phyloP scores from a whole-genome alignment of 176 grass and related monocot genomes.

The Oryza coarctata region DNA sequence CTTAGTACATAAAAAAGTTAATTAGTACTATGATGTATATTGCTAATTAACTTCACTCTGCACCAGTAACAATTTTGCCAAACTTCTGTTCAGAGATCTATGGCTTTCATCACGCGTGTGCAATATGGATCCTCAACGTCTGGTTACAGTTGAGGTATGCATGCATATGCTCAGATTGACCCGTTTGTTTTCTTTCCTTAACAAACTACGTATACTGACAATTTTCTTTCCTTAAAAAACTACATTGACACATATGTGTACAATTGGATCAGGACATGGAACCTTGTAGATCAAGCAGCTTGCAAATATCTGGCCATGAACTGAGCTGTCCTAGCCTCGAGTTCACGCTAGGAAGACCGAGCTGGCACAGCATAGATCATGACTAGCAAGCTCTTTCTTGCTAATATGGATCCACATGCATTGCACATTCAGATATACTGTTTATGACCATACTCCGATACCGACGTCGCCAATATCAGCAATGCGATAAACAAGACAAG shows the following conservation, averaged over 20 bases:
- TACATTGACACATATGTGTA: background rate
- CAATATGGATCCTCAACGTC: constrained; percentile 38
- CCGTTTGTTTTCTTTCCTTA: background rate
- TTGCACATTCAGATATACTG: constrained; percentile 28
- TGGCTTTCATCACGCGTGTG: constrained; percentile 43
- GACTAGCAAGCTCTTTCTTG: constrained; percentile 35
- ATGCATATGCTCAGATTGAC: background rate
- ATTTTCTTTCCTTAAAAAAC: background rate
- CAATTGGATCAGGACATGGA: constrained; percentile 46
- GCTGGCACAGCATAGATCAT: constrained; percentile 39
- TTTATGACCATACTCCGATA: constrained; percentile 2
- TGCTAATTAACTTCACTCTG: background rate
- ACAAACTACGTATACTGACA: background rate
- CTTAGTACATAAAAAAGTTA: background rate
- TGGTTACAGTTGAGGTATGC: constrained; percentile 44
- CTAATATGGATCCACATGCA: background rate
- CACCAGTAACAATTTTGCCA: background rate
- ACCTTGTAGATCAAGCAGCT: constrained; percentile 48
- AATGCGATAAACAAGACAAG: background rate
- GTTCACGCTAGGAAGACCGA: constrained; percentile 68
- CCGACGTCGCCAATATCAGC: background rate
- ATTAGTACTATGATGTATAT: background rate
- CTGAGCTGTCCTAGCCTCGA: constrained; percentile 60
- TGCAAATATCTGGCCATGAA: constrained; percentile 49
- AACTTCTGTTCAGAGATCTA: constrained; percentile 50